phyloP scores from a whole-genome alignment of 2,329 filamentous ascomycete species.

The Fusarium neocosmosporiellum region DNA sequence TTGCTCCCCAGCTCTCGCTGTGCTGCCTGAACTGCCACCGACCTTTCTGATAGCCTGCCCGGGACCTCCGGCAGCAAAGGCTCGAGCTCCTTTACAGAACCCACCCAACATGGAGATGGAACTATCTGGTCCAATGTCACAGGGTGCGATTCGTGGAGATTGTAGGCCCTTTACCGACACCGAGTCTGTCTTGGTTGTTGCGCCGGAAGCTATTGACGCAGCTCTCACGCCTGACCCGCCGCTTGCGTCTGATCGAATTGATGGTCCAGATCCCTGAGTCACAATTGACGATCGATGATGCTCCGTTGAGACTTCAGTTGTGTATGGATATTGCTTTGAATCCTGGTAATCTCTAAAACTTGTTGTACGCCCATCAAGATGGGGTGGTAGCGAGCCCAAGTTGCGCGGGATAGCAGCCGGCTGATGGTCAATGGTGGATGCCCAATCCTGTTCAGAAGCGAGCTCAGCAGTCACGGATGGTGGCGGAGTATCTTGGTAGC shows the following conservation, averaged over 20 bases:
- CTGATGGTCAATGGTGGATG: background rate
- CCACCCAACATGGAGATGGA: constrained; percentile 51
- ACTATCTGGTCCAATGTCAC: constrained; percentile 47
- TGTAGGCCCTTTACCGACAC: background rate
- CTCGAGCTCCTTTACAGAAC: constrained; percentile 53
- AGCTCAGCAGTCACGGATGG: background rate
- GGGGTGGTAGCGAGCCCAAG: background rate
- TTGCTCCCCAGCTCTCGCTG: background rate
- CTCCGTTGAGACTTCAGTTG: background rate
- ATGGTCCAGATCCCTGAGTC: background rate
- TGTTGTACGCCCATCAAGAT: background rate
- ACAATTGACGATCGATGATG: background rate
- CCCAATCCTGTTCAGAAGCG: background rate
- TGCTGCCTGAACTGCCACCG: constrained; percentile 29
- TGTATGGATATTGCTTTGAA: background rate
- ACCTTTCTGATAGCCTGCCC: constrained; percentile 51
- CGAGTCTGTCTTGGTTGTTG: constrained; percentile 1
- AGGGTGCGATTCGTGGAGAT: background rate
- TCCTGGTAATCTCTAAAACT: background rate
- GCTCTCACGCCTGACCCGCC: background rate
- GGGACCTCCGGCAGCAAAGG: constrained; percentile 49
- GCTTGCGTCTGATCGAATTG: background rate
- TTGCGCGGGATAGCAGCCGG: background rate
- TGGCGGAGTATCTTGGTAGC: background rate
- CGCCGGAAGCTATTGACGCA: background rate